Percentiles rank a stretch among this genome's conserved stretches.
Conservation (phyloP, 129 eudicot species). For the Flaveria linearis region DNA sequence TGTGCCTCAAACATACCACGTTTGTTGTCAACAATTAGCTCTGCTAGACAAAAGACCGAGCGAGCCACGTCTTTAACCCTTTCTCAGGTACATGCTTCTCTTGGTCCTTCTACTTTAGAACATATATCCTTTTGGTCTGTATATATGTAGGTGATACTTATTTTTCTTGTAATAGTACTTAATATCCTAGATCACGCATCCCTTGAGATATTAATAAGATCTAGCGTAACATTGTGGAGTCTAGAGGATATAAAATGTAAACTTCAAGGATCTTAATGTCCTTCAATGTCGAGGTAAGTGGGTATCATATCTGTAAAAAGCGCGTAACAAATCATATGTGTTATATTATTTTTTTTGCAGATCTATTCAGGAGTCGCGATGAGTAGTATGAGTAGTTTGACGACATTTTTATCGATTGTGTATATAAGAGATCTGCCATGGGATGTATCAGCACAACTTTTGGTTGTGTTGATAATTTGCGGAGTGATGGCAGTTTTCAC, state of each 20-base stretch:
- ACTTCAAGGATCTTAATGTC: no score
- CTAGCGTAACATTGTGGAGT: background rate
- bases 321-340: background rate
- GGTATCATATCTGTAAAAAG: no score
- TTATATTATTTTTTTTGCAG: conserved; percentile 30
- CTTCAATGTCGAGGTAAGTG: no score
- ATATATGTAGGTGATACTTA: no score
- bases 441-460: conserved; percentile 61
- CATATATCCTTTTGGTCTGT: no score
- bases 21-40: conserved; percentile 36
- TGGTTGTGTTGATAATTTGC: conserved; percentile 50
- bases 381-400: conserved; percentile 54
- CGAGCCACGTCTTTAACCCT: conserved; percentile 53
- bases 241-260: no score
- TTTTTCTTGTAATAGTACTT: no score
- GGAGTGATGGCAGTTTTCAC: conserved; percentile 48
- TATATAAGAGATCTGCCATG: conserved; percentile 49
- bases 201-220: background rate
- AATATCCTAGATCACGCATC: no score
- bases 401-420: conserved; percentile 44
- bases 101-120: background rate
- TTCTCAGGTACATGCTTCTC: conserved; percentile 41
- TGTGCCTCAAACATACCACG: conserved; percentile 44
- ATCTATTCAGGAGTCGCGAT: conserved; percentile 56
- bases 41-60: conserved; percentile 47